phyloP scores from a whole-genome alignment of 2,329 filamentous ascomycete species.

The Stagonosporopsis chrysanthemi region DNA sequence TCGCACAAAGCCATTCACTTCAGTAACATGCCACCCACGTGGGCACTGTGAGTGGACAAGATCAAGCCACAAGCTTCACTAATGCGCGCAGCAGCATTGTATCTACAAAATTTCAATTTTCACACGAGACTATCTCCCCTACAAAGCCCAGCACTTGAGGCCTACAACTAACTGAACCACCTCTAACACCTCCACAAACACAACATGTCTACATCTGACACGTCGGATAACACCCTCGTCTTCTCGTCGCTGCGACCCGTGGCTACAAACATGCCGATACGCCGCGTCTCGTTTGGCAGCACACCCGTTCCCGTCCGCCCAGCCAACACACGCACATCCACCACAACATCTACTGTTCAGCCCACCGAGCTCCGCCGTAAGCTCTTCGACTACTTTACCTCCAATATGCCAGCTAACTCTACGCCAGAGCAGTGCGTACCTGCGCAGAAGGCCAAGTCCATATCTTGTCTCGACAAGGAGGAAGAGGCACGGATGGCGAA shows the following conservation, averaged over 20 bases:
- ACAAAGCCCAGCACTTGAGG: background rate
- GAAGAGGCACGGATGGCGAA: constrained; percentile 11
- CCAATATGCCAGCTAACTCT: background rate
- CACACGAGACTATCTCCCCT: too few relatives aligned
- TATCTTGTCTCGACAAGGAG: constrained; percentile 20
- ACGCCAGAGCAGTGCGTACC: background rate
- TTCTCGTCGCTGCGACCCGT: background rate
- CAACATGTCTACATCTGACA: background rate
- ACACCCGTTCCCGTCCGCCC: background rate
- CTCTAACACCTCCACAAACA: background rate
- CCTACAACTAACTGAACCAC: background rate
- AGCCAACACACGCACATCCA: background rate
- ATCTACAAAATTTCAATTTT: background rate
- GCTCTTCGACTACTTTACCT: background rate
- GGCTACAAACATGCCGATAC: background rate
- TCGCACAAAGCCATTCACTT: background rate
- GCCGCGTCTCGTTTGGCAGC: background rate
- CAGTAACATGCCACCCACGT: background rate
- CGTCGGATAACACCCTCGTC: too few relatives aligned
- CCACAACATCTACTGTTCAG: background rate
- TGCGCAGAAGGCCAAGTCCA: constrained; percentile 14
- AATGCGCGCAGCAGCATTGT: background rate
- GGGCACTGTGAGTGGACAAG: background rate
- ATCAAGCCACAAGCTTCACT: background rate
- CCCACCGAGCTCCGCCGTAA: background rate